Percentiles rank a stretch among this genome's conserved stretches.
phyloP scores from a whole-genome alignment of 768 basidiomycete genomes.

The Leccinum longicurvipes region DNA sequence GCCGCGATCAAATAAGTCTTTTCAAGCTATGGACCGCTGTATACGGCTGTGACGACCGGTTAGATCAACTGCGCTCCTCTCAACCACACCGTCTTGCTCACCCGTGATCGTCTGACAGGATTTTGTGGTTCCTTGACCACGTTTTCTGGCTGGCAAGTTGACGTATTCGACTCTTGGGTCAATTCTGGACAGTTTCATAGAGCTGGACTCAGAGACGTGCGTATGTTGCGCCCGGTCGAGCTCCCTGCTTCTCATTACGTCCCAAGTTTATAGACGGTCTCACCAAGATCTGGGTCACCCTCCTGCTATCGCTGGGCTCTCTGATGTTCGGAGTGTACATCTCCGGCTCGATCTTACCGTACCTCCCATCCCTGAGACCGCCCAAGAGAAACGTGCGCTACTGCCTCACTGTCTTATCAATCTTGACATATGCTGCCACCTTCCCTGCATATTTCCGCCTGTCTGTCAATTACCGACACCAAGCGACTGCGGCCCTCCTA shows the following conservation, averaged over 20 bases:
- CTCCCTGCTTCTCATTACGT: constrained; percentile 4
- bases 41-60: constrained; percentile 88
- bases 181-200: constrained; percentile 57
- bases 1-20: constrained; percentile 5
- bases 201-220: constrained; percentile 68
- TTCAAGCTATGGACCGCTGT: constrained; percentile 79
- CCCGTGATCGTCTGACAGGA: constrained; percentile 39
- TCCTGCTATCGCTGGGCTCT: constrained; percentile 73
- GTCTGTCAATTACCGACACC: constrained; percentile 62
- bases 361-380: constrained; percentile 40
- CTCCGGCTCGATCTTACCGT: constrained; percentile 40
- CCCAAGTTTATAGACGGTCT: constrained; percentile 83
- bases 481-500: constrained; percentile 82
- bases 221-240: constrained; percentile 25
- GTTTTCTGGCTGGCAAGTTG: constrained; percentile 93
- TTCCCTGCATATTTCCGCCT: constrained; percentile 78
- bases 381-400: constrained; percentile 47
- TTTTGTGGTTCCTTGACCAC: constrained; percentile 97
- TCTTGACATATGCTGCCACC: constrained; percentile 70
- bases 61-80: constrained; percentile 10
- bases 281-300: constrained; percentile 74
- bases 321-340: constrained; percentile 71
- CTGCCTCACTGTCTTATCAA: constrained; percentile 48
- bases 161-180: constrained; percentile 82
- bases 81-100: background rate